These are phyloP conservation scores for Mucor ambiguus DNA, from an alignment of 371 early-diverging fungal genomes.

Conservation along the genomic window DNA sequence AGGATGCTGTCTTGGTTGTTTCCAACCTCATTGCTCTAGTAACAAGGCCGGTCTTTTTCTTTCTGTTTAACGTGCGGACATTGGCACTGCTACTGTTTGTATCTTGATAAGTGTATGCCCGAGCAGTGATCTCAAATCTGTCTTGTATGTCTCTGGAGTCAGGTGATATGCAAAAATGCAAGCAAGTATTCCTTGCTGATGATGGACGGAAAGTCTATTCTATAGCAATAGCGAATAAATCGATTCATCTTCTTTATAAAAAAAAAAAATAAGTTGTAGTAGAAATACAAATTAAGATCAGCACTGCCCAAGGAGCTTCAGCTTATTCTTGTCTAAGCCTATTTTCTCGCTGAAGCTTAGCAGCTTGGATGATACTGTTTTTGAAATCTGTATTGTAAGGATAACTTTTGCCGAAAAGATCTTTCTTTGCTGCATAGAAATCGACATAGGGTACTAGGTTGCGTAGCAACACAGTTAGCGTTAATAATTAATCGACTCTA, in stretches of 20 bases:
- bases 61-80: no score
- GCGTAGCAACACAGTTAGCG: background rate
- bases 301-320: no score
- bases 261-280: no score
- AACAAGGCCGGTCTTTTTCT: background rate
- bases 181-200: no score
- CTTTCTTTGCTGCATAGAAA: background rate
- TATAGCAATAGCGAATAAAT: no score
- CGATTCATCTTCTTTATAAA: no score
- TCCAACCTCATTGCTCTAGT: background rate
- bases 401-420: background rate
- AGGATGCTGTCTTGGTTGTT: background rate
- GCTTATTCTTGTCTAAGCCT: background rate
- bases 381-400: background rate
- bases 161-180: background rate
- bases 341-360: background rate
- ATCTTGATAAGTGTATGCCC: background rate
- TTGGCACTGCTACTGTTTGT: no score
- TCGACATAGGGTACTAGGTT: background rate
- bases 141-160: background rate
- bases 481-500: background rate
- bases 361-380: background rate
- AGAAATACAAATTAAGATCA: no score
- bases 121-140: background rate
- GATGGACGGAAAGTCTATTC: no score